Base-by-base conservation (phyloP, 2,329 filamentous ascomycete genomes). In the Microsporum canis region DNA sequence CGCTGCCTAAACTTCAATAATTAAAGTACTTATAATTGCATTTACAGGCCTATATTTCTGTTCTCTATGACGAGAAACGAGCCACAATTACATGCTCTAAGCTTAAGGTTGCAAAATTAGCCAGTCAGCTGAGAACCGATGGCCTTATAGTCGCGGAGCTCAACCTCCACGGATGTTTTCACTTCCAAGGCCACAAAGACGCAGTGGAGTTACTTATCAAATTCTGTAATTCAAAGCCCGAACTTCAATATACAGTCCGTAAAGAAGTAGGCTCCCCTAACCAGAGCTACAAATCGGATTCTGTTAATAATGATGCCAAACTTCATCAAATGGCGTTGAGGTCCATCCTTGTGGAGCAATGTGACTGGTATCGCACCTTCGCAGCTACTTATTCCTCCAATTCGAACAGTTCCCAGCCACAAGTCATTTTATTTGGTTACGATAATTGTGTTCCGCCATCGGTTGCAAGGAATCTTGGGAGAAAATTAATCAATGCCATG, bases 391-490 rank as follows among this genome's bases (percentile, higher is more conserved):
- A 63, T 5, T 27, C 53, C 1, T 58, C 65, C 1, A 29, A 59
- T 2, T 43, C 66, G 3, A 51, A 63, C 3, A 23, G 45, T 5
- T 60, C 64, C 0, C 55, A 66, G 6, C 41, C 63, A 8, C 57
- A 38, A 1, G 51, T 74, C 31, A 60, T 75, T 27, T 67, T 66
- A 5, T 76, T 78, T 64, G 76, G 76, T 1, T 66, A 67, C 0
- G 74, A 77, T 51, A 68, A 71, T 27, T 69, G 68, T 59, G 60
- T 77, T 2, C 74, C 75, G 31, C 70, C 71, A 2, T 66, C 71
- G 29, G 34, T 72, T 29, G 58, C 69, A 47, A 67, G 68, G 5
- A 66, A 64, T 29, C 61, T 71, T 5, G 66, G 67, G n/a, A n/a
- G 43, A 36, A 53, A 60, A 34, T 39, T 60, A 23, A 34, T 60